Base-by-base conservation (phyloP, 208 protist genomes). In the Acanthamoeba triangularis region DNA sequence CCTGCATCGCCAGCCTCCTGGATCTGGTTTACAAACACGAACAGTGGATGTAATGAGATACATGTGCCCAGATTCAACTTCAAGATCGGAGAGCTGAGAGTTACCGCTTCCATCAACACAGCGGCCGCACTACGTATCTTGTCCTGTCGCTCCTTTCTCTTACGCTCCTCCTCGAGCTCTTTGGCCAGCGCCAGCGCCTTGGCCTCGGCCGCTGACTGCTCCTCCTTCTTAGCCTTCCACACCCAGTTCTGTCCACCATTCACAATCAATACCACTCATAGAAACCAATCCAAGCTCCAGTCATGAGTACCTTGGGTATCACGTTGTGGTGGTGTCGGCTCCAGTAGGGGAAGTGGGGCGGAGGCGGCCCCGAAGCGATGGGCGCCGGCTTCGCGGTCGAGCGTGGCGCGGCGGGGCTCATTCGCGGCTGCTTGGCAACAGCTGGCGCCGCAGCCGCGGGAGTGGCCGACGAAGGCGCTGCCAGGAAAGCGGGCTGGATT, bases 281-380 rank as follows among this genome's bases (percentile, higher is more conserved):
- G n/a, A n/a, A n/a, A 0, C n/a, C 23, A 35, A 72, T 14, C 23
- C n/a, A 72, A 16, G 65, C 10, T 4, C 37, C 37, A 41, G 6
- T 54, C 49, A 54, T 1, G 23, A 8, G 10, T 72, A 72, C 65
- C 65, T 35, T 35, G 37, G 69, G 69, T 0, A 78, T 78, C 69
- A 78, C 69, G 69, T 41, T 78, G 69, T 78, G 69, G 69, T 78
- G n/a, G 20, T 78, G 69, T n/a, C 69, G n/a, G 20, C 69, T 78
- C 69, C 69, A 78, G 37, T 78, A 41, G 69, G 69, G 69, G 30
- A 44, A 78, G 69, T 78, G 69, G 23, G 69, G 69, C 1, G 69
- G 69, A 0, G 69, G 69, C 37, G 69, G 69, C 18, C 69, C 69
- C 7, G 69, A 8, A 1, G 10, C 69, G 69, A 47, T 47, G 16